These are phyloP conservation scores for Solanum peruvianum DNA, from an alignment of 257 asterid genomes.

Conservation along the genomic window DNA sequence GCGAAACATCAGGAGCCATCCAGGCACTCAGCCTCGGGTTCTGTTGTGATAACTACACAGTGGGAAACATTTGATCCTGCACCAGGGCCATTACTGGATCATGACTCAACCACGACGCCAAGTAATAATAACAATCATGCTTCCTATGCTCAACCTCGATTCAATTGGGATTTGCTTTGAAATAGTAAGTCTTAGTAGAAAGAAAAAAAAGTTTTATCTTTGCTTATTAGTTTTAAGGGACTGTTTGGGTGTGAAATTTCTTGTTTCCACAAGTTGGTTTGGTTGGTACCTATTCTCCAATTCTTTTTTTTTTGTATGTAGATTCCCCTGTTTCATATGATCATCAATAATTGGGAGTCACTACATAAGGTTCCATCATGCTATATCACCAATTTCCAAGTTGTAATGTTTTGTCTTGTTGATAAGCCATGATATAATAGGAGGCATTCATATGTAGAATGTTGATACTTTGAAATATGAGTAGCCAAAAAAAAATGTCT, in stretches of 20 bases:
- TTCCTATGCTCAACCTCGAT: constrained; percentile 35
- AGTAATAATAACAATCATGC: background rate
- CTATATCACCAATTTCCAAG: background rate
- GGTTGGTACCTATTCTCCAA: constrained; percentile 15
- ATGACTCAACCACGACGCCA: constrained; percentile 3
- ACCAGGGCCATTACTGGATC: constrained; percentile 12
- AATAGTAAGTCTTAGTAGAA: background rate
- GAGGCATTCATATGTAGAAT: background rate
- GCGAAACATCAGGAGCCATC: constrained; percentile 29
- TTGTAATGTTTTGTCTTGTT: background rate
- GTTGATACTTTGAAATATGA: background rate
- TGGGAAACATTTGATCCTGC: constrained; percentile 87
- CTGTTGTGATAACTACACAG: constrained; percentile 74
- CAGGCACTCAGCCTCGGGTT: constrained; percentile 38
- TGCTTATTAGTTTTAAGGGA: background rate
- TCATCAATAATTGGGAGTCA: constrained; percentile 35
- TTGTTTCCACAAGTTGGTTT: background rate
- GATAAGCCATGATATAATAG: background rate
- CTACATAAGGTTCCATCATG: background rate
- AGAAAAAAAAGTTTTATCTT: background rate
- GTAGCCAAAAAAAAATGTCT: background rate
- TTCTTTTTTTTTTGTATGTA: constrained; percentile 66
- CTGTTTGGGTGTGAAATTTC: constrained; percentile 1
- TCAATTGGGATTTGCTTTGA: constrained; percentile 56
- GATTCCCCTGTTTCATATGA: constrained; percentile 13